Evolutionary conservation across 768 basidiomycete species (phyloP).

Genomic region (Coprinopsis cinerea): DNA sequence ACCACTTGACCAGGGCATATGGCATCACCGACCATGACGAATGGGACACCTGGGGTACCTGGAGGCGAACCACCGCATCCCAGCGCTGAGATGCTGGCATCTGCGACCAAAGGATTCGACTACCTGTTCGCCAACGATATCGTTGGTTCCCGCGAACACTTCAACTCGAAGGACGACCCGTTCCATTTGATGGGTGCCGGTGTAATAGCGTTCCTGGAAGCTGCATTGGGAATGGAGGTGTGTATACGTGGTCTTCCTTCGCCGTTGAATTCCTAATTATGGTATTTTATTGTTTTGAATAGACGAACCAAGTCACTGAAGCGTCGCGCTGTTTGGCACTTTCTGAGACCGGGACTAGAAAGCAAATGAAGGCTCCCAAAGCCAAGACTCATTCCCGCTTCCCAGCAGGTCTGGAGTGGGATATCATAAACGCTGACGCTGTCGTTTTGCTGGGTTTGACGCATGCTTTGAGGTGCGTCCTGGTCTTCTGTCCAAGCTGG

Average conservation of each 20-base stretch:
- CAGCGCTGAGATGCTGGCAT: constrained; percentile 25
- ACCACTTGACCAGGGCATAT: background rate
- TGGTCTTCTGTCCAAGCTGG: background rate
- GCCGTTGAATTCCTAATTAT: background rate
- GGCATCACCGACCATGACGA: background rate
- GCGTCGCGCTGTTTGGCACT: constrained; percentile 49
- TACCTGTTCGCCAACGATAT: constrained; percentile 66
- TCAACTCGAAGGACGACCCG: constrained; percentile 49
- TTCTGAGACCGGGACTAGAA: constrained; percentile 59
- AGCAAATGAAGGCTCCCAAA: constrained; percentile 30
- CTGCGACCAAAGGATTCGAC: constrained; percentile 55
- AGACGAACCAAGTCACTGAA: constrained; percentile 60
- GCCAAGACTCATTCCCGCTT: constrained; percentile 36
- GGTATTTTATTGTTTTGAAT: background rate
- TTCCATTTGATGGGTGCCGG: constrained; percentile 72
- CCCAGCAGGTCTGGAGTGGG: constrained; percentile 66
- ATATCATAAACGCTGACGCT: constrained; percentile 69
- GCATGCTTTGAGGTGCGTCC: constrained; percentile 57
- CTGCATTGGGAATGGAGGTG: constrained; percentile 79
- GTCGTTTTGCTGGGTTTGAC: constrained; percentile 66
- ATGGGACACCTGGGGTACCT: too few relatives aligned
- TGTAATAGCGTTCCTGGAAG: constrained; percentile 69
- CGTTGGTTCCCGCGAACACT: constrained; percentile 42
- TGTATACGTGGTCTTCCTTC: constrained; percentile 7
- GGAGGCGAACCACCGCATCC: constrained; percentile 13